Conservation (phyloP, 2,329 filamentous ascomycete genomes). For the Penicillium corylophilum region DNA sequence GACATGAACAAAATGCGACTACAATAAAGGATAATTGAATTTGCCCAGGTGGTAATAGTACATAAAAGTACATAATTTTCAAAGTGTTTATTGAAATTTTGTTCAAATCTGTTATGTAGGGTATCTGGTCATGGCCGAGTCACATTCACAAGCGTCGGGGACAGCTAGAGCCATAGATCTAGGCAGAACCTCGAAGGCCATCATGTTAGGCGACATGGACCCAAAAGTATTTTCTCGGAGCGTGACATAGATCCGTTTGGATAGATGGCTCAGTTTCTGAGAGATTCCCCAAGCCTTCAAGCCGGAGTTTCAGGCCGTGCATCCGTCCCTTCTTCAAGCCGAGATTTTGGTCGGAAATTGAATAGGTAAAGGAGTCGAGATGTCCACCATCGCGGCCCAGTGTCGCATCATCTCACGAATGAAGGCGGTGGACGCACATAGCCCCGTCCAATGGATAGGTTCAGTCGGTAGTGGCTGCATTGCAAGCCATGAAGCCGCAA, state of each 20-base stretch:
- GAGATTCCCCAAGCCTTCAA: not conserved
- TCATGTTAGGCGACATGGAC: not conserved
- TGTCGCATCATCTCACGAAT: not conserved
- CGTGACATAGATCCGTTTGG: not conserved
- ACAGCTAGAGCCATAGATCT: not conserved
- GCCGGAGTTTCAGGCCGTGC: not conserved
- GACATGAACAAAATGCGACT: not conserved
- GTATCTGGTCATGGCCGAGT: not conserved
- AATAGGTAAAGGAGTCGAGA: not conserved
- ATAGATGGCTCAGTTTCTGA: not conserved
- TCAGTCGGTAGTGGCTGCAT: not conserved
- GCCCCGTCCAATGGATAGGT: not conserved
- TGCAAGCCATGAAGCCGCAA: not conserved
- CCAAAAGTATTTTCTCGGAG: not conserved
- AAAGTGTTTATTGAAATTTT: not conserved
- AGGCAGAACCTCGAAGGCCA: not conserved
- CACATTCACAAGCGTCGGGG: not conserved
- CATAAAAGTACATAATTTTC: too few species aligned
- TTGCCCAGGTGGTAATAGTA: not conserved
- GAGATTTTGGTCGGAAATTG: not conserved
- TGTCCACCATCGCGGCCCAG: not conserved
- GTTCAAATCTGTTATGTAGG: not conserved
- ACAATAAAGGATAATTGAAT: not conserved
- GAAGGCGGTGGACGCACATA: not conserved
- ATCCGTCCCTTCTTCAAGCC: not conserved